phyloP scores from a whole-genome alignment of 2,329 filamentous ascomycete species.

The Diaporthe australafricana region DNA sequence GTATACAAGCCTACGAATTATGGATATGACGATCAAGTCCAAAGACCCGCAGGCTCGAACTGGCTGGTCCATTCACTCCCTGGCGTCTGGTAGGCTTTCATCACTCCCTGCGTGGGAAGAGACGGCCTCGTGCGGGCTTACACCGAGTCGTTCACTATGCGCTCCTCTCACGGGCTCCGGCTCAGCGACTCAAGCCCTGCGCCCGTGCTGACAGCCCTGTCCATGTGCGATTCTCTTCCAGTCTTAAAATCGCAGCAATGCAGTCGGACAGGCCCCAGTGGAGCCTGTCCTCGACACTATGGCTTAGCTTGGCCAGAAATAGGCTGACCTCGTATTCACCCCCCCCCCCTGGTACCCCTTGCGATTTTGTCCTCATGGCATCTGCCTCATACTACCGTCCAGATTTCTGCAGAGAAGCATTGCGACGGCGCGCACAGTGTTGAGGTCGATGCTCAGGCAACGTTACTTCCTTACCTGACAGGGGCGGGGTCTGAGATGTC shows the following conservation, averaged over 20 bases:
- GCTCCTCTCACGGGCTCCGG: not conserved
- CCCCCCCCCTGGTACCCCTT: not conserved
- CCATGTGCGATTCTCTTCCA: not conserved
- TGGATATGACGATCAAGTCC: not conserved
- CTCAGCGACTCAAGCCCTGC: not conserved
- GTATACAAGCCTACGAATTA: not conserved
- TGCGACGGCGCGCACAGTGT: not conserved
- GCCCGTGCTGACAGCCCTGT: not conserved
- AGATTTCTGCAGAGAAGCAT: not conserved
- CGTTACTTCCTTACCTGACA: not conserved
- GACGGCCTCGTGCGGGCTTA: not conserved
- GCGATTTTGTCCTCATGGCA: not conserved
- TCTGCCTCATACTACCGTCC: not conserved
- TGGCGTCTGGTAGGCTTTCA: not conserved
- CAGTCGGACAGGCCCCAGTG: not conserved
- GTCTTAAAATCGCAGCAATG: not conserved
- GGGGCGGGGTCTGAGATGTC: not conserved
- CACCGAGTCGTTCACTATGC: not conserved
- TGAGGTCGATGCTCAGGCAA: not conserved
- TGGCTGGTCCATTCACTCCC: not conserved
- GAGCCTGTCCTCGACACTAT: not conserved
- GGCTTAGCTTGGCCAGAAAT: constrained; percentile 3
- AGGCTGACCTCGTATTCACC: constrained; percentile 14
- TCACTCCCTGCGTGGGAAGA: not conserved
- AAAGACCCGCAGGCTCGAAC: not conserved